Evolutionary conservation across 371 early-diverging fungal genomes (phyloP).

Genomic region (Mucor plumbeus): DNA sequence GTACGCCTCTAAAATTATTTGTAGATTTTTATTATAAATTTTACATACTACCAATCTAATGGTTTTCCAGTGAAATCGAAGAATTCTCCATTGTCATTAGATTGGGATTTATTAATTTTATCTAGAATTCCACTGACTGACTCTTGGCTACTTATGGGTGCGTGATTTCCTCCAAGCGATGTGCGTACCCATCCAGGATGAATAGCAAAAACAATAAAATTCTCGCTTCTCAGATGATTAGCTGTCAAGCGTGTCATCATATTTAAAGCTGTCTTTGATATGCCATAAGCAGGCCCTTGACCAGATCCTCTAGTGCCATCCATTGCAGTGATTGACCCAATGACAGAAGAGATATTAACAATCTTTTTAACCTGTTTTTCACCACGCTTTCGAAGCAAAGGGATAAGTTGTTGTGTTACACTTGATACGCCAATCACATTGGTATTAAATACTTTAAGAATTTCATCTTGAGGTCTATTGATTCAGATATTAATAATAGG

Average conservation of each 20-base stretch:
- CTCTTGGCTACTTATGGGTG: not conserved
- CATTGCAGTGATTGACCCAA: slow-evolving; percentile 15
- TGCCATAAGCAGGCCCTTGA: slow-evolving; percentile 16
- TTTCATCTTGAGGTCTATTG: not conserved
- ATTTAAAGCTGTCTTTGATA: slow-evolving; percentile 29
- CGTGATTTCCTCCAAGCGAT: slow-evolving; percentile 23
- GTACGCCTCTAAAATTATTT: too few species aligned
- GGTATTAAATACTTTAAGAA: slow-evolving; percentile 16
- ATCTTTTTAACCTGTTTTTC: slow-evolving; percentile 21
- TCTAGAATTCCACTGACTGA: not conserved
- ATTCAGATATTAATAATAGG: too few species aligned
- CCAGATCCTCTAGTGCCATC: not conserved
- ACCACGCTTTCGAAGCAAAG: slow-evolving; percentile 32
- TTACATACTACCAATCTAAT: not conserved
- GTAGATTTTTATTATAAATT: too few species aligned
- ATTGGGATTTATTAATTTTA: not conserved
- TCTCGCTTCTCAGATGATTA: slow-evolving; percentile 20
- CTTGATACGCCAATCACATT: slow-evolving; percentile 21
- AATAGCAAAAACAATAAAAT: slow-evolving; percentile 27
- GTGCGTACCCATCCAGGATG: slow-evolving; percentile 36
- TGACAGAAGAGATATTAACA: slow-evolving; percentile 26
- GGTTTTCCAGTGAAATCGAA: not conserved
- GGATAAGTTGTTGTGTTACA: slow-evolving; percentile 22
- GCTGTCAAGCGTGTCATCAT: slow-evolving; percentile 28
- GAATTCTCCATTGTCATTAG: not conserved